Conservation (phyloP, 768 basidiomycete species). For the Cyathus striatus region DNA sequence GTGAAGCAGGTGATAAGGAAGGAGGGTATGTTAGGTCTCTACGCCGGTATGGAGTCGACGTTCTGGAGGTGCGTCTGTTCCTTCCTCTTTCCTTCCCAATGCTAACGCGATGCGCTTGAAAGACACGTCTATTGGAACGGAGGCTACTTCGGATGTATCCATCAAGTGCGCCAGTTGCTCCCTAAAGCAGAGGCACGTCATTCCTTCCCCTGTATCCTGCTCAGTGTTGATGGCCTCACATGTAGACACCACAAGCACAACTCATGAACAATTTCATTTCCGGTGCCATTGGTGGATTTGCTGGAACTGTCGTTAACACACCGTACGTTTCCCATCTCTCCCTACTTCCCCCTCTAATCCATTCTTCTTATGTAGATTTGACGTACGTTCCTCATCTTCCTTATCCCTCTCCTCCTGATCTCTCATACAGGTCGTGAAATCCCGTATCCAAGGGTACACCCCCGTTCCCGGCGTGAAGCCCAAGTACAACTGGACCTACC, state of each 20-base stretch:
- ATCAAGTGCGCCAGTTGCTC: slow-evolving; percentile 72
- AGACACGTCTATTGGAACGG: slow-evolving; percentile 92
- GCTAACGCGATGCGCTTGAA: neutral
- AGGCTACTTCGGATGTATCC: slow-evolving; percentile 93
- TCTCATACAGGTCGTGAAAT: slow-evolving; percentile 78
- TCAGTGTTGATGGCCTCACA: slow-evolving; percentile 1
- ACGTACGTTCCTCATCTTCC: no score
- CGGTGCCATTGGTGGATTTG: slow-evolving; percentile 84
- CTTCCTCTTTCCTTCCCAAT: neutral
- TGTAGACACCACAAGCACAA: slow-evolving; percentile 60
- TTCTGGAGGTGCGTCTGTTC: slow-evolving; percentile 78
- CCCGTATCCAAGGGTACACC: slow-evolving; percentile 80
- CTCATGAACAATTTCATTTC: slow-evolving; percentile 92
- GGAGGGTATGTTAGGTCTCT: slow-evolving; percentile 81
- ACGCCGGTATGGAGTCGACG: slow-evolving; percentile 94
- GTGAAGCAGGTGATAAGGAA: slow-evolving; percentile 72
- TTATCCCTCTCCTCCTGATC: slow-evolving; percentile 6
- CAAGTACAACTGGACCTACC: slow-evolving; percentile 96
- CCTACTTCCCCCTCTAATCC: neutral
- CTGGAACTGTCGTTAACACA: slow-evolving; percentile 88
- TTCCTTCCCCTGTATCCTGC: neutral
- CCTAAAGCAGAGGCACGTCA: slow-evolving; percentile 77
- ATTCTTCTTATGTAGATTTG: no score
- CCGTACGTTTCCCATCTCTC: slow-evolving; percentile 48
- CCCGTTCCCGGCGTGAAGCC: slow-evolving; percentile 65